Base-by-base conservation (phyloP, 768 basidiomycete genomes). In the Arthromyces matolae region DNA sequence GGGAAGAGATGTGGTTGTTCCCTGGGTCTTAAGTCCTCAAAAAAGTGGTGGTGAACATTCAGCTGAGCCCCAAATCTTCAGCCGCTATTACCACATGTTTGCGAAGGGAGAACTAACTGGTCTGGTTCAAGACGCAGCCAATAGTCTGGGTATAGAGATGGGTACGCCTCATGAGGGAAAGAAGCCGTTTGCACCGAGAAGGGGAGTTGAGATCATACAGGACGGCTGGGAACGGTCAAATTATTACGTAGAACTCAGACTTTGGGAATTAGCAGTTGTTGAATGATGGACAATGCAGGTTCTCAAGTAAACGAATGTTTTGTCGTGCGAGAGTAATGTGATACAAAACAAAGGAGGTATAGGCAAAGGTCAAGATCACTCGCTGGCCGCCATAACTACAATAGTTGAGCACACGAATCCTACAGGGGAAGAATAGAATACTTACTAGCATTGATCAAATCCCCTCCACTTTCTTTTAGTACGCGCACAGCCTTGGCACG, bases 71-170 rank as follows among this genome's bases (percentile, higher is more conserved):
- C 69, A 78, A 52, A 73, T 87, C 3, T 89, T 81, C 69, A 83
- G 93, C 61, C 78, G 96, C 46, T 99, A 96, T 62, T 99, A 99
- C 62, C 96, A 99, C 64, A 89, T 99, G 79, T 99, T 97, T 61
- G 77, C 81, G 0, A 71, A 80, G 34, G 89, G 85, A 16, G 96
- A 99, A 66, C 76, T 99, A 39, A 52, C 60, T 14, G 64, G 64
- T 10, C 75, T 96, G 8, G 79, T 87, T 5, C 45, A 52, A 7
- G 72, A 78, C 27, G 93, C 93, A 0, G 86, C 86, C 3, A 51
- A 60, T 23, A 78, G 69, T 19, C 63, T 91, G 49, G 77, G 70
- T 0, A 60, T 93, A 22, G 51, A 64, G 4, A 69, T 92, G 24
- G 79, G 82, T 5, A 47, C 65, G 3, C 59, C 60, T 28, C 31